phyloP scores from a whole-genome alignment of 805 yeast species.

The Yamadazyma phyllophila region DNA sequence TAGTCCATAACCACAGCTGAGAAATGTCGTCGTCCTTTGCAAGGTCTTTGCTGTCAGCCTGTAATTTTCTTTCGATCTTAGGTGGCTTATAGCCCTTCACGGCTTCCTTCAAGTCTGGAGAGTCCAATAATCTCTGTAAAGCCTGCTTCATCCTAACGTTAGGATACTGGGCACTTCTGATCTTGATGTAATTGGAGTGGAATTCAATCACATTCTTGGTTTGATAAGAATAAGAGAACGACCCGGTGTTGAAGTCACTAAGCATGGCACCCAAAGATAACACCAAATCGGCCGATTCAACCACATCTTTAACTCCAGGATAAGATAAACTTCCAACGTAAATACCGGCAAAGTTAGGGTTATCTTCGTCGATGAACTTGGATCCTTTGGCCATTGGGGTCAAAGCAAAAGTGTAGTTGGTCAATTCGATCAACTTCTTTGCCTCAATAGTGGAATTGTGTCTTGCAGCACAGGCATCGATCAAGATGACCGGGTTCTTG shows the following conservation, averaged over 20 bases:
- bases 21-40: slow-evolving; percentile 15
- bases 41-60: slow-evolving; percentile 4
- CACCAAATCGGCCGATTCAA: slow-evolving; percentile 53
- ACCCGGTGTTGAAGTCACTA: slow-evolving; percentile 89
- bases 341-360: slow-evolving; percentile 77
- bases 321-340: slow-evolving; percentile 77
- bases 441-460: slow-evolving; percentile 69
- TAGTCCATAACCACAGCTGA: slow-evolving; percentile 33
- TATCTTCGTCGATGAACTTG: slow-evolving; percentile 57
- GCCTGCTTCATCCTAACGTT: slow-evolving; percentile 67
- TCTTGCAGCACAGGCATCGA: slow-evolving; percentile 85
- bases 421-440: slow-evolving; percentile 55
- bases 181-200: slow-evolving; percentile 74
- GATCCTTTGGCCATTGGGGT: slow-evolving; percentile 91
- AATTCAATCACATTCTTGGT: slow-evolving; percentile 75
- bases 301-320: slow-evolving; percentile 15
- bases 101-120: slow-evolving; percentile 5
- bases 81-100: slow-evolving; percentile 15
- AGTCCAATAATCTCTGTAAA: slow-evolving; percentile 20
- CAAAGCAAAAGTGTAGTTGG: slow-evolving; percentile 78
- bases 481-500: slow-evolving; percentile 68
- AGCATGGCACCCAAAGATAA: slow-evolving; percentile 78
- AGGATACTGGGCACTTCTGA: slow-evolving; percentile 66
- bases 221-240: slow-evolving; percentile 72
- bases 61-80: slow-evolving; percentile 15